Base-by-base conservation (phyloP, 192 early-diverging fungal genomes). In the Coemansia reversa region DNA sequence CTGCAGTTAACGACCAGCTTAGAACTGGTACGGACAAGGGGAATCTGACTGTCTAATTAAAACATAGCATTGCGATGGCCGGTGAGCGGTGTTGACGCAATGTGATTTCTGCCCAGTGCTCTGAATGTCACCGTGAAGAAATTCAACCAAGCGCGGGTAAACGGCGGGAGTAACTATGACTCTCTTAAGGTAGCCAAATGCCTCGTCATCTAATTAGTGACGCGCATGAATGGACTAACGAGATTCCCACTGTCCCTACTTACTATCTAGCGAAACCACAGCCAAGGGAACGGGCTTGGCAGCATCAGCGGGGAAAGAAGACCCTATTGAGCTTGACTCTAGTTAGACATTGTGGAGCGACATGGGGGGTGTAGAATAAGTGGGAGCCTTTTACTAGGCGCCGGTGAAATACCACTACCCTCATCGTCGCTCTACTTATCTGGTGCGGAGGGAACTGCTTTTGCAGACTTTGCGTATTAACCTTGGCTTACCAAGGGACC, bases 51-150 rank as follows among this genome's bases (percentile, higher is more conserved):
- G 87, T 90, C 87, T 90, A 90, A 89, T 89, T 88, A 90, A 90
- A 90, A 90, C 85, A 90, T 90, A 90, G 85, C 88, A 88, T 89
- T 89, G 87, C 84, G 86, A 89, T 86, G 83, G 84, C 85, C 87
- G 82, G 77, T 83, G 83, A 82, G 67, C 83, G 84, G 86, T 88
- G 83, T 87, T 88, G 85, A 87, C 85, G 82, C 86, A 89, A 89
- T 87, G 88, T 89, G 87, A 87, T 88, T 89, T 88, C 87, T 90
- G 87, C 87, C 88, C 86, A 87, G 85, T 89, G 87, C 89, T 89
- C 89, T 88, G 83, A 88, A 90, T 90, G 87, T 90, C 86, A 88
- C 88, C 85, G 87, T 90, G 86, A 87, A 87, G 87, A 88, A 86
- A 87, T 87, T 87, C 86, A 84, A 83, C 69, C 65, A 82, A 81